Base-by-base conservation (phyloP, 2,329 filamentous ascomycete genomes). In the Phyllosticta paracitricarpa region DNA sequence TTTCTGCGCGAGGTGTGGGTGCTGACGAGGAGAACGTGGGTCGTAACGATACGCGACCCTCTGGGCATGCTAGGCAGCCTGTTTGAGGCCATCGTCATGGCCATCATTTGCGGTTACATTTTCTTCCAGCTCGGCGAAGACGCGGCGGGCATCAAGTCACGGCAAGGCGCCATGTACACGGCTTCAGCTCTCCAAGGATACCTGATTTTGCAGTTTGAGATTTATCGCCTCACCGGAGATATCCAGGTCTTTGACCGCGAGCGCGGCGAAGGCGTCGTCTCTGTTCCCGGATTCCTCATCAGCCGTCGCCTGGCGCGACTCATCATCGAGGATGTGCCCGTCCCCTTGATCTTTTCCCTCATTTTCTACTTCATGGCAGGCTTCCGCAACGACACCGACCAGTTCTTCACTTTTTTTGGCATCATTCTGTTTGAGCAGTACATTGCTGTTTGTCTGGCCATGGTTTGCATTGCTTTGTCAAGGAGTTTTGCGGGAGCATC, bases 341-440 rank as follows among this genome's bases (percentile, higher is more conserved):
- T 90, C 1, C 88, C 88, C 0, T 79, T 90, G 17, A 70, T 90
- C 3, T 91, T 87, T 68, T 85, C 85, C 5, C 73, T 85, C 1
- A 86, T 91, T 7, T 86, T 85, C 68, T 92, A 91, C 71, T 91
- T 89, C 70, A 90, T 91, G 86, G 83, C 84, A 6, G 88, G 87
- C 0, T 89, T 91, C 66, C 83, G 88, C 55, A 77, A 80, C 2
- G 81, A 85, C 8, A 82, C 80, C 0, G 73, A 68, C 1, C 83
- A 87, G 59, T 91, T 91, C 71, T 85, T 92, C 62, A 84, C 81
- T 0, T 92, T 91, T 74, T 87, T 91, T 65, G 77, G 80, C 2
- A 78, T 91, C 48, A 81, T 85, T 0, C 71, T 92, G 4, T 71
- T 91, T 2, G 85, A 84, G 54, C 89, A 92, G 63, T 90, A 89